Evolutionary conservation across 2,329 filamentous ascomycete species (phyloP).

Genomic region (Elsinoe arachidis): DNA sequence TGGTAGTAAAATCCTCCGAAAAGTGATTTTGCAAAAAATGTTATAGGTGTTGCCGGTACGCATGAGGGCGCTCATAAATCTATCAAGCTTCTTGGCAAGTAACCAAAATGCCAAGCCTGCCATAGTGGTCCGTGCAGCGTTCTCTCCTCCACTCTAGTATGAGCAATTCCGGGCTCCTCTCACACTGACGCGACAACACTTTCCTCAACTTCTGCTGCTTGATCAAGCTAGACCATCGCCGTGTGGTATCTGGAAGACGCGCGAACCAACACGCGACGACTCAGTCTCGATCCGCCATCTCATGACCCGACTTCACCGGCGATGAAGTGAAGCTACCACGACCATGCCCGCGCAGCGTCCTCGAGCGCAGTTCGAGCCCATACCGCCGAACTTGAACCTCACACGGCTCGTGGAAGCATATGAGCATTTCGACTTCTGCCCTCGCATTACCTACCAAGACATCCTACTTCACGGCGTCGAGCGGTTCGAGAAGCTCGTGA

Average conservation of each 20-base stretch:
- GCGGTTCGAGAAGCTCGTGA: constrained; percentile 76
- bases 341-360: constrained; percentile 72
- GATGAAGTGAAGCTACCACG: constrained; percentile 11
- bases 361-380: constrained; percentile 83
- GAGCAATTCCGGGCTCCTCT: background rate
- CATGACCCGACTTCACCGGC: background rate
- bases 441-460: constrained; percentile 68
- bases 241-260: too few relatives aligned
- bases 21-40: too few relatives aligned
- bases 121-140: background rate
- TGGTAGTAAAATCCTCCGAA: too few relatives aligned
- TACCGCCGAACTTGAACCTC: constrained; percentile 77
- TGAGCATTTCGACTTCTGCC: constrained; percentile 78
- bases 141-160: background rate
- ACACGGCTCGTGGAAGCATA: constrained; percentile 64
- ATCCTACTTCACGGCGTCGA: constrained; percentile 68
- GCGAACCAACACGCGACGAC: too few relatives aligned
- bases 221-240: too few relatives aligned
- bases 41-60: background rate
- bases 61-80: background rate
- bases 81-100: background rate
- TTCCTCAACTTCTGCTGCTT: too few relatives aligned
- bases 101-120: background rate
- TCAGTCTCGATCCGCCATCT: background rate
- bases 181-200: too few relatives aligned